Base-by-base conservation (phyloP, 2,329 filamentous ascomycete species). In the Coniella lustricola region DNA sequence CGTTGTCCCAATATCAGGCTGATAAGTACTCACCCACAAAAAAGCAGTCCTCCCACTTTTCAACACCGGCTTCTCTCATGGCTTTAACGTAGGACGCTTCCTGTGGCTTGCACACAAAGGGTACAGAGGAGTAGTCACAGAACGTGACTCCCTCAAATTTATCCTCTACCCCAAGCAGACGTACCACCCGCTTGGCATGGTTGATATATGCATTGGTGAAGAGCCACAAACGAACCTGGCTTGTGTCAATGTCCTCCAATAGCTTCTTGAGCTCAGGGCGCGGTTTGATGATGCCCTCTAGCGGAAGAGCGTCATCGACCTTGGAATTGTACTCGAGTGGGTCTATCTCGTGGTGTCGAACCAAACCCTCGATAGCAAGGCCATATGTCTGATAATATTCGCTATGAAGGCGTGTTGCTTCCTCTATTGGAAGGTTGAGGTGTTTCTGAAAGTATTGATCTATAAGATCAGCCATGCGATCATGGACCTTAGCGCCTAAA, bases 341-440 rank as follows among this genome's bases (percentile, higher is more conserved):
- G 60, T 97, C 88, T 59, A 98, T 95, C 67, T 95, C 83, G 71
- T 98, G 93, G 67, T 96, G 87, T 9, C 89, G 83, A 33, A 95
- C 88, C 1, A 98, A 77, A 1, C 93, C 93, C 69, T 97, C 90
- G 55, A 98, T 94, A 25, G 93, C 93, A n/a, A 98, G 80, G 25
- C 94, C 93, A 64, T 98, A 98, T 65, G 87, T 90, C 60, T 83
- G 85, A 72, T 97, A 98, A 72, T 98, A 98, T 59, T 90, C 87
- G 65, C 82, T 76, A 67, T 97, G 93, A 21, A 98, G 79, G 59
- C 84, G 78, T 52, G 81, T 81, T n/a, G 93, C 93, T 51, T 97
- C 91, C 47, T 88, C 76, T 57, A 75, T 73, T 1, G 79, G 75
- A 2, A 97, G 72, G 18, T 82, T 78, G 3, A 97, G 79, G 64